phyloP scores from a whole-genome alignment of 495 filamentous ascomycete species.

The Penicillium soppii region DNA sequence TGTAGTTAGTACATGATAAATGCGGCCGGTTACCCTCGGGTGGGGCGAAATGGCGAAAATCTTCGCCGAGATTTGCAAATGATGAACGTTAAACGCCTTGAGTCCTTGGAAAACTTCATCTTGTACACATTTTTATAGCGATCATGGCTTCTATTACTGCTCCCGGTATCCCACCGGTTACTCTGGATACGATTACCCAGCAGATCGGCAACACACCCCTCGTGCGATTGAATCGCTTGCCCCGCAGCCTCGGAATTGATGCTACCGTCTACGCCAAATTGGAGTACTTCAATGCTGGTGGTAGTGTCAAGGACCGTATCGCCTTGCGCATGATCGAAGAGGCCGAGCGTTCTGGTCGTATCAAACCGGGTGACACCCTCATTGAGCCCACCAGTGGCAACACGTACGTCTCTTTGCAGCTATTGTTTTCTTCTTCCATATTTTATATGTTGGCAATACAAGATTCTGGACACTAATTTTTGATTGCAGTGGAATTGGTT shows the following conservation, averaged over 20 bases:
- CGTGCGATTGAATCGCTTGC: constrained; percentile 87
- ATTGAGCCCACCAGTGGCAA: constrained; percentile 99
- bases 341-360: constrained; percentile 84
- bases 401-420: constrained; percentile 56
- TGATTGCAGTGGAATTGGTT: constrained; percentile 73
- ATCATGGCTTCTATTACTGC: constrained; percentile 24
- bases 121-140: neutral
- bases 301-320: constrained; percentile 97
- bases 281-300: constrained; percentile 96
- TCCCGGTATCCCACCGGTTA: constrained; percentile 54
- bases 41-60: constrained; percentile 17
- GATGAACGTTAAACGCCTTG: no score
- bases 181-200: constrained; percentile 59
- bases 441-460: neutral
- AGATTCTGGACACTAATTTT: constrained; percentile 23
- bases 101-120: no score
- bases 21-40: constrained; percentile 24
- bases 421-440: neutral
- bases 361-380: constrained; percentile 94
- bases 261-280: constrained; percentile 91
- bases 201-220: constrained; percentile 95
- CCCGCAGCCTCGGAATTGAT: constrained; percentile 84
- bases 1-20: no score
- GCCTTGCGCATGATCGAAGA: constrained; percentile 97
- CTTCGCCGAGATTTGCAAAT: constrained; percentile 3